Evolutionary conservation across 1,284 basidiomycete genomes (phyloP).

Genomic region (Macrocybe sp.): DNA sequence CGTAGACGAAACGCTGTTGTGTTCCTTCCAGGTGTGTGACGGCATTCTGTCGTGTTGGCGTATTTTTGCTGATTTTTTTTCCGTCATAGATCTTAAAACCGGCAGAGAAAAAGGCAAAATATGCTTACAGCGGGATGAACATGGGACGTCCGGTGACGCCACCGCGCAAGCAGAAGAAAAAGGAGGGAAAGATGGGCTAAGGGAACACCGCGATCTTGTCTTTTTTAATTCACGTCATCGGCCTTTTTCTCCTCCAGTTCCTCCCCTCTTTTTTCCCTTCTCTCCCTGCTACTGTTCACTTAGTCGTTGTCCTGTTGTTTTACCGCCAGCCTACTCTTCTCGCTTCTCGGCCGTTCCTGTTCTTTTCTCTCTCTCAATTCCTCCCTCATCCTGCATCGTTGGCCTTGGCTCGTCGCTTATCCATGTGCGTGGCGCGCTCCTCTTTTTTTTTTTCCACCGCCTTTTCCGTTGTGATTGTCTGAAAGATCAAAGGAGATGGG

Average conservation of each 20-base stretch:
- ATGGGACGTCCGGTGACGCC: constrained; percentile 77
- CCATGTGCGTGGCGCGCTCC: constrained; percentile 7
- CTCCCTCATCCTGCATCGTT: constrained; percentile 15
- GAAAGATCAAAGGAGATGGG: too few species aligned
- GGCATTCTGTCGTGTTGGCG: not conserved
- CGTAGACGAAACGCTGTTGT: constrained; percentile 95
- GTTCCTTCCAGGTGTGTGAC: constrained; percentile 89
- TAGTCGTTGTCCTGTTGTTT: constrained; percentile 10
- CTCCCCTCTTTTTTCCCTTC: not conserved
- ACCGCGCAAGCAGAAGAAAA: constrained; percentile 84
- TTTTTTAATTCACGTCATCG: constrained; percentile 9
- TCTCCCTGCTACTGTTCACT: constrained; percentile 8
- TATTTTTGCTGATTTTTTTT: not conserved
- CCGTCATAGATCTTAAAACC: constrained; percentile 87
- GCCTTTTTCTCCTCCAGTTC: constrained; percentile 5
- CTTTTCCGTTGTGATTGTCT: constrained; percentile 6
- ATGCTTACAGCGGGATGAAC: constrained; percentile 79
- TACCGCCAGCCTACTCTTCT: not conserved
- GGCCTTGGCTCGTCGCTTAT: too few species aligned
- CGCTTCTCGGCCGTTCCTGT: not conserved
- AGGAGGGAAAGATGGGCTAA: constrained; percentile 68
- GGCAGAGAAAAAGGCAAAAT: constrained; percentile 97
- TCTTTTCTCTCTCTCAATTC: constrained; percentile 19
- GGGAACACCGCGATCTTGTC: constrained; percentile 12
- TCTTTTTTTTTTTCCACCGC: constrained; percentile 2